Percentiles rank a stretch among this genome's conserved stretches.
Evolutionary conservation across 2,329 filamentous ascomycete species (phyloP).

Genomic region (Hypoxylon sp.): DNA sequence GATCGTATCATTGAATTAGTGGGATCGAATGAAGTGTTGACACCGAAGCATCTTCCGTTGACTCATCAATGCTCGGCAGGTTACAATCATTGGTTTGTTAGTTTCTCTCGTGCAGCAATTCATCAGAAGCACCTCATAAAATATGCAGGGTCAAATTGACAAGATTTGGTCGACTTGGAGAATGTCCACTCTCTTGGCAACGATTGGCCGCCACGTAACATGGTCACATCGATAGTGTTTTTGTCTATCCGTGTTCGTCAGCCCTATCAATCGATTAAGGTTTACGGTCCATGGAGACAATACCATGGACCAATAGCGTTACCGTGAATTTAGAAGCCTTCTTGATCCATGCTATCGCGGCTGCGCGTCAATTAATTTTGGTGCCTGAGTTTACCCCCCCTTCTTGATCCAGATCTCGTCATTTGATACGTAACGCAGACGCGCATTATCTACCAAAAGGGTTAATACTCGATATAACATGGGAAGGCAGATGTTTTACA

Average conservation of each 20-base stretch:
- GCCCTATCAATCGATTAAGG: constrained; percentile 43
- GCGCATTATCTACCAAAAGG: constrained; percentile 21
- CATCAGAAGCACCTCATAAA: constrained; percentile 14
- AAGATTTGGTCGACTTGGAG: constrained; percentile 24
- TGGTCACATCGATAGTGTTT: constrained; percentile 14
- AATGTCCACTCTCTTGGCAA: constrained; percentile 21
- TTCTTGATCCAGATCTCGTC: constrained; percentile 28
- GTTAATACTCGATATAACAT: not conserved
- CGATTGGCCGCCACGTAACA: constrained; percentile 40
- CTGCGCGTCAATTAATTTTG: constrained; percentile 45
- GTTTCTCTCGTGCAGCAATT: constrained; percentile 22
- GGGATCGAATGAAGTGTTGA: constrained; percentile 40
- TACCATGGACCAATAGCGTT: constrained; percentile 35
- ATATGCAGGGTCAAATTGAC: constrained; percentile 28
- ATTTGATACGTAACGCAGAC: constrained; percentile 37
- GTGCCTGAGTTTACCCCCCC: constrained; percentile 45
- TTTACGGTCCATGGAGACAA: constrained; percentile 21
- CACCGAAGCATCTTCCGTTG: constrained; percentile 42
- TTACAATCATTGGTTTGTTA: constrained; percentile 18
- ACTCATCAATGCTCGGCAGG: constrained; percentile 35
- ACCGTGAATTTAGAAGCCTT: constrained; percentile 42
- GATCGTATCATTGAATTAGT: constrained; percentile 30
- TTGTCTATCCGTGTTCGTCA: constrained; percentile 37
- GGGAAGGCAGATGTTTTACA: constrained; percentile 37
- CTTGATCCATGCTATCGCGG: constrained; percentile 16